Percentiles rank a stretch among this genome's conserved stretches.
These are phyloP conservation scores for Malus asiatica DNA, from an alignment of 306 rosid species.

Conservation along the genomic window DNA sequence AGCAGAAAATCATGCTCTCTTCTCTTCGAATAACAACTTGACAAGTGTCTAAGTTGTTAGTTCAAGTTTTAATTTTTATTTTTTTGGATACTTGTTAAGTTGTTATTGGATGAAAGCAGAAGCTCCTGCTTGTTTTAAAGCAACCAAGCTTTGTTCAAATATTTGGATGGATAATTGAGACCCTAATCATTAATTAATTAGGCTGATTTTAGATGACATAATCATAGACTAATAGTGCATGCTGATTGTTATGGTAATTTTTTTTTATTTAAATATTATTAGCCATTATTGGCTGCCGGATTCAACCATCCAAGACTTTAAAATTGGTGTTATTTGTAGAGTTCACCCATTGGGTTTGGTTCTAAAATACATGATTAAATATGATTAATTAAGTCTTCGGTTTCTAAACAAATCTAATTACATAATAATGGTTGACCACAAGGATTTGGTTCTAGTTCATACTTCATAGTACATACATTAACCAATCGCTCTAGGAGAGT, in stretches of 20 bases:
- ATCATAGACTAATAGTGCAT: background rate
- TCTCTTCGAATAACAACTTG: too few relatives aligned
- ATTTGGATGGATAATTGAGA: background rate
- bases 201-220: background rate
- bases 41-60: too few relatives aligned
- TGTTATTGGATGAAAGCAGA: too few relatives aligned
- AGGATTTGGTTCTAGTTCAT: background rate
- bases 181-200: slow-evolving; percentile 6
- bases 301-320: background rate
- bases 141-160: too few relatives aligned
- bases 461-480: too few relatives aligned
- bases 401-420: background rate
- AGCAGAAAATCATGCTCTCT: too few relatives aligned
- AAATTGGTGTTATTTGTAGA: background rate
- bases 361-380: background rate
- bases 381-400: background rate
- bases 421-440: background rate
- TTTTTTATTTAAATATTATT: background rate
- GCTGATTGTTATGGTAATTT: background rate
- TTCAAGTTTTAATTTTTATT: too few relatives aligned
- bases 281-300: background rate
- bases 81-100: too few relatives aligned
- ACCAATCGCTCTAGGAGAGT: too few relatives aligned
- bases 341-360: background rate
- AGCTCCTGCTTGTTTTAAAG: too few relatives aligned